Evolutionary conservation across 371 early-diverging fungal species (phyloP), one percentile per base, ranked within the genome.

Genomic region (Mucor mucedo): DNA sequence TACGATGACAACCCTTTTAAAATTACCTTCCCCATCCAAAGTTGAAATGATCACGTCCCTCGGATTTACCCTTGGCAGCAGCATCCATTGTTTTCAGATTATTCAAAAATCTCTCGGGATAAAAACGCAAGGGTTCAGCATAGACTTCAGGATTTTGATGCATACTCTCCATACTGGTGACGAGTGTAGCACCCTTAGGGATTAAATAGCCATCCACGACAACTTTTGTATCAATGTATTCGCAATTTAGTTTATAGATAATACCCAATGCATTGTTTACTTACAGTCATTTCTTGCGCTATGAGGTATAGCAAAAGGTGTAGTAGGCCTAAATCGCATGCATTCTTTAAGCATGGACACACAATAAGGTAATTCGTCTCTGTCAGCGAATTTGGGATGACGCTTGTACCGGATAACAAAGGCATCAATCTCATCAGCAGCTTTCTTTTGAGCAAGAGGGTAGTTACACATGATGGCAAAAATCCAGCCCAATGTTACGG

Each of bases 1-100:
- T 21, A 21, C 21, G 21, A 21, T 21, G 27, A 30, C 52, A n/a
- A 8, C 35, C 8, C 35, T 35, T 8, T 35, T 35, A 42, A 42
- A 9, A 42, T 42, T 38, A n/a, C 45, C 49, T 68, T 59, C 70
- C 70, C 65, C 65, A 70, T 3, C 70, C 70, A 59, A 70, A 70
- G 28, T 47, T 52, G 39, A 42, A 70, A n/a, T 58, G 57, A 54
- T 70, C 65, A 10, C 70, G 32, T 3, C 61, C 32, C 29, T 70
- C 60, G 0, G 53, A 35, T 14, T 42, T 54, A 11, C 65, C 65
- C 48, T 65, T 70, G 2, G 66, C 62, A 4, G 61, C 44, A 8
- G 58, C 53, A 28, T 55, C 33, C 65, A 64, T 64, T 16, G 58
- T 40, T 14, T 56, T 60, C 4, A 48, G 29, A 41, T 57, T 61